Base-by-base conservation (phyloP, 495 filamentous ascomycete genomes). In the Aspergillus indologenus region DNA sequence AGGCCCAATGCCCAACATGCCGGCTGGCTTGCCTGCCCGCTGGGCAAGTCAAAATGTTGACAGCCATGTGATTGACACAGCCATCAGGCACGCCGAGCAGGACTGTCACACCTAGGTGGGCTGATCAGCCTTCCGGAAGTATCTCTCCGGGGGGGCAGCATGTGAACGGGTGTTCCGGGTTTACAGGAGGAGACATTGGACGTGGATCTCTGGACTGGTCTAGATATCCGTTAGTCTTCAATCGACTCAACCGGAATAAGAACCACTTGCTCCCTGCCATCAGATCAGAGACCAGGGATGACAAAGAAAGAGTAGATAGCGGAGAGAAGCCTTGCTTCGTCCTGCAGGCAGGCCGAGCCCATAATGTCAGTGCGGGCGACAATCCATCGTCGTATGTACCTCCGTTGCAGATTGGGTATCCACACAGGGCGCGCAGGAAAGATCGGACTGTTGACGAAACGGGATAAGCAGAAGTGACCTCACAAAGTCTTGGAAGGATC, bases 31-130 rank as follows among this genome's bases (percentile, higher is more conserved):
- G 20, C 45, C 20, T 48, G 23, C 45, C n/a, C 23, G 20, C 19
- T 23, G 45, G 9, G 23, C 45, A 48, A 48, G 45, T 48, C 45
- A 22, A 21, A 48, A 31, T 7, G 8, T 31, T 51, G 17, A n/a
- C 18, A n/a, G 48, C 48, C 48, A 51, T 51, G 48, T 51, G 48
- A 51, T 51, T 51, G 48, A 51, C 48, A 51, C 47, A 49, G 7
- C 22, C 48, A 51, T 29, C 22, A 23, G 7, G 34, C 34, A 40
- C 34, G 34, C 12, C 34, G 34, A 40, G 34, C 5, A 40, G 34
- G 34, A 40, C 7, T 40, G 34, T 40, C 34, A 40, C 2, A 15
- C 34, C 34, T 2, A 2, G 12, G 34, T 40, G 34, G 34, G 34
- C 34, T 40, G 34, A 40, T 40, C 34, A 40, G 34, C 34, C 34